Conservation (phyloP, 345 rosid species). For the Raphanus raphanistrum region DNA sequence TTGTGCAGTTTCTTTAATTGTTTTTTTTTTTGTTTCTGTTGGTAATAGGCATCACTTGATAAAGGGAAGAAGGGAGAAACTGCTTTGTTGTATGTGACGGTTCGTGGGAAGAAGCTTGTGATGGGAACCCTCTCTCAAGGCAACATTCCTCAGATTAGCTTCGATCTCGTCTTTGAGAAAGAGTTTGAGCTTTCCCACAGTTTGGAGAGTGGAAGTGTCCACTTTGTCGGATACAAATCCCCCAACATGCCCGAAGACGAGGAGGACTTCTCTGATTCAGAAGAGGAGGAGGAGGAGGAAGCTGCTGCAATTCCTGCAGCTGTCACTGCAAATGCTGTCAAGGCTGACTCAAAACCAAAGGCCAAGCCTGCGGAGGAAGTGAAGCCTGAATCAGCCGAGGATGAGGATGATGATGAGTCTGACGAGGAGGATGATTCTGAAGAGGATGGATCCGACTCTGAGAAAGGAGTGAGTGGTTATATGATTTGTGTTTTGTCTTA, state of each 20-base stretch:
- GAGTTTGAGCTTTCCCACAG: constrained; percentile 79
- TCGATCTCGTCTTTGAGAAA: constrained; percentile 73
- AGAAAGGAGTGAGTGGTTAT: constrained; percentile 31
- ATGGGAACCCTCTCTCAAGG: constrained; percentile 58
- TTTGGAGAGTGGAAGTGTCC: constrained; percentile 53
- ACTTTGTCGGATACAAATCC: constrained; percentile 60
- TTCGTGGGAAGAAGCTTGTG: constrained; percentile 52
- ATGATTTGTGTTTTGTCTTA: neutral
- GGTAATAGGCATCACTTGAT: constrained; percentile 60
- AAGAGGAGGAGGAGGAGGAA: constrained; percentile 34
- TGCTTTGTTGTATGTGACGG: constrained; percentile 48
- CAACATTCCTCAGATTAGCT: constrained; percentile 53
- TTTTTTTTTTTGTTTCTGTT: neutral
- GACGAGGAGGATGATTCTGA: constrained; percentile 37
- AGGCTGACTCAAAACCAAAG: constrained; percentile 46
- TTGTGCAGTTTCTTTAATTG: neutral
- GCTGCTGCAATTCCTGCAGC: constrained; percentile 16
- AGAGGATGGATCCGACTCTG: constrained; percentile 44
- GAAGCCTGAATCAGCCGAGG: constrained; percentile 22
- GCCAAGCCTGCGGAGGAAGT: constrained; percentile 24
- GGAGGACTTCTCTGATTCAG: constrained; percentile 25
- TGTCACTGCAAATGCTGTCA: constrained; percentile 19
- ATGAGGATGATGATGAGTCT: too few species aligned
- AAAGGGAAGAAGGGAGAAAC: constrained; percentile 56
- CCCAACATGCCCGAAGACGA: constrained; percentile 15